Conservation (phyloP, 768 basidiomycete species). For the Psilocybe cyanescens region DNA sequence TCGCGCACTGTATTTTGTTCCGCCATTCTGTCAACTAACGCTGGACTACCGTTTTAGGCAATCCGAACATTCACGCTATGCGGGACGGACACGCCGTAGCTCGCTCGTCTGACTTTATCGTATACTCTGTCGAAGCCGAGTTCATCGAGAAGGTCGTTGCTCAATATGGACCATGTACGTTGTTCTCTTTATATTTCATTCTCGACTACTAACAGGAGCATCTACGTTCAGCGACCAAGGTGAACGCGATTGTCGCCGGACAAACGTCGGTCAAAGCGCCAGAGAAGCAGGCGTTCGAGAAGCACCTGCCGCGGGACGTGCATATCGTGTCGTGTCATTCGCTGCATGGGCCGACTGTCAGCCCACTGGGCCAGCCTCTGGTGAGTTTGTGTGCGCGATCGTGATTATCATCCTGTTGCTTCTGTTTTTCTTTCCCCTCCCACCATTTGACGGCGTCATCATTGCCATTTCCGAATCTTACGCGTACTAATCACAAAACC, state of each 20-base stretch:
- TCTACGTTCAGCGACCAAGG: constrained; percentile 77
- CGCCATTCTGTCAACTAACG: neutral
- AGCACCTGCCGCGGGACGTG: constrained; percentile 82
- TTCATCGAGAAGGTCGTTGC: constrained; percentile 35
- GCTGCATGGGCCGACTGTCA: constrained; percentile 90
- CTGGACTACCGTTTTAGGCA: constrained; percentile 35
- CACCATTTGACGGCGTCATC: too few species aligned
- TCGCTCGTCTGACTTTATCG: too few species aligned
- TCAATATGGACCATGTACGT: constrained; percentile 90
- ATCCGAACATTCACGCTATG: constrained; percentile 66
- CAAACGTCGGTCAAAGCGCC: constrained; percentile 98
- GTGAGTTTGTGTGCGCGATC: constrained; percentile 43
- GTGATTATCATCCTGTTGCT: too few species aligned
- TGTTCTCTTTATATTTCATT: too few species aligned
- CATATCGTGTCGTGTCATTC: constrained; percentile 94
- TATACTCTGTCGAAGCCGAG: too few species aligned
- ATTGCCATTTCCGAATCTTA: too few species aligned
- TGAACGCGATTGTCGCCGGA: constrained; percentile 63
- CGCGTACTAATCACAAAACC: neutral
- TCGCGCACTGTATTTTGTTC: too few species aligned
- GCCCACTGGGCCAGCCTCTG: constrained; percentile 86
- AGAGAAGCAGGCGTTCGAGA: constrained; percentile 88
- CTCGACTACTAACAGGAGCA: constrained; percentile 59
- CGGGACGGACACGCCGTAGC: constrained; percentile 64
- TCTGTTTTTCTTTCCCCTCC: too few species aligned